These are phyloP conservation scores for Talaromyces trachyspermus DNA, from an alignment of 495 filamentous ascomycete species.

Conservation along the genomic window DNA sequence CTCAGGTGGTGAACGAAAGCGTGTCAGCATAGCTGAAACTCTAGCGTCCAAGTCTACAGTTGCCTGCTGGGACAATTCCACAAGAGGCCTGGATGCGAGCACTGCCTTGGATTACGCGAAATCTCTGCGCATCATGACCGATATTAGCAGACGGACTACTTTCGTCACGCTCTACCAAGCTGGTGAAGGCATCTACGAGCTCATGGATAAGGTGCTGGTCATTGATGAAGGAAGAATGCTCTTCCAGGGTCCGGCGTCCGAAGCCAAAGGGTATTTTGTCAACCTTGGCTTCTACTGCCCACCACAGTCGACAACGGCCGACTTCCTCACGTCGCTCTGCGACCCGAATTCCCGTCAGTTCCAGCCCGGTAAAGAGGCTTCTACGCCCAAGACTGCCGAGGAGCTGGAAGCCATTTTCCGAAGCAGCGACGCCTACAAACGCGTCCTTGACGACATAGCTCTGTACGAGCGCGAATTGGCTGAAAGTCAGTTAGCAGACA, in stretches of 20 bases:
- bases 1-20: conserved; percentile 65
- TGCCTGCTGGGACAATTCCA: conserved; percentile 68
- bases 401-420: conserved; percentile 56
- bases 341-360: conserved; percentile 62
- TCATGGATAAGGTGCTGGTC: conserved; percentile 71
- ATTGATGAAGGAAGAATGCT: conserved; percentile 61
- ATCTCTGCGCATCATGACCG: conserved; percentile 74
- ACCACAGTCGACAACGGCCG: conserved; percentile 61
- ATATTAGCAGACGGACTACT: conserved; percentile 71
- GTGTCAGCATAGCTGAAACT: conserved; percentile 64
- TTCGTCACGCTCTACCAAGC: conserved; percentile 82
- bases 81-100: conserved; percentile 70
- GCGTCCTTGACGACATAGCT: conserved; percentile 46
- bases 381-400: conserved; percentile 53
- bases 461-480: conserved; percentile 55
- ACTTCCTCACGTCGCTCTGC: conserved; percentile 71
- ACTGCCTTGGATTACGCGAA: conserved; percentile 76
- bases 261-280: conserved; percentile 62
- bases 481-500: conserved; percentile 54
- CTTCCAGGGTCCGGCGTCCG: conserved; percentile 53
- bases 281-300: conserved; percentile 62
- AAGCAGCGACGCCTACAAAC: conserved; percentile 44
- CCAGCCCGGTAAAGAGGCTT: conserved; percentile 55
- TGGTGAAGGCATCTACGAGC: conserved; percentile 73
- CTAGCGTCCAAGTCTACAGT: conserved; percentile 59